Evolutionary conservation across 2,329 filamentous ascomycete genomes (phyloP), one percentile per base, ranked within the genome.

Genomic region (Calonectria pseudoturangicola): DNA sequence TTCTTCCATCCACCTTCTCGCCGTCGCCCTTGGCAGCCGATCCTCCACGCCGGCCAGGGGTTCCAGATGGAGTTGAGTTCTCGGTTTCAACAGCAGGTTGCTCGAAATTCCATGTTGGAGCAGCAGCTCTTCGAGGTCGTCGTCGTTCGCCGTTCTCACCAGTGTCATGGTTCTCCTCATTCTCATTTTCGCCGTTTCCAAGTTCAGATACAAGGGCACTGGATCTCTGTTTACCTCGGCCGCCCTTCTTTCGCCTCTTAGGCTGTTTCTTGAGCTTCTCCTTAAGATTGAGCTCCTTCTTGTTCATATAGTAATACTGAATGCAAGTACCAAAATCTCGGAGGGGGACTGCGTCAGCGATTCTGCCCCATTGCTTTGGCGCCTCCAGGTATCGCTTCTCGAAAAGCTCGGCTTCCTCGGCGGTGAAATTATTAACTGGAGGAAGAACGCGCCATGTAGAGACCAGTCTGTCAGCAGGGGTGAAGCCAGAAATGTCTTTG

Each of bases 281-380:
- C 82, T 96, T 95, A 73, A 96, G 92, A 74, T 94, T 92, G 50
- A 92, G 89, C 58, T 92, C 89, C 84, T 93, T 93, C 85, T 92
- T 97, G 81, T 93, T 94, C 74, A 94, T 88, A 83, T 97, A 97
- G 84, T 97, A 97, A 83, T 96, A 95, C 81, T 95, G 93, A 77
- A 97, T 97, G 83, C 93, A 95, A 58, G 94, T 91, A 75, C 93
- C 93, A 83, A 95, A 95, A 78, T 94, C 92, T 28, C 94, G 91
- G 36, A 89, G 88, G 0, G 90, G 89, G 7, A 96, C 85, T 28
- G 88, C 88, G 71, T 93, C 91, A 6, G 94, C 93, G 71, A 97
- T 92, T 77, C 91, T 92, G 70, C 93, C 93, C 93, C 94, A 97
- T 80, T 95, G 94, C 87, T 97, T 97, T 0, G 94, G 93, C 71